Conservation (phyloP, 2,329 filamentous ascomycete genomes). For the Gnomoniopsis smithogilvyi region DNA sequence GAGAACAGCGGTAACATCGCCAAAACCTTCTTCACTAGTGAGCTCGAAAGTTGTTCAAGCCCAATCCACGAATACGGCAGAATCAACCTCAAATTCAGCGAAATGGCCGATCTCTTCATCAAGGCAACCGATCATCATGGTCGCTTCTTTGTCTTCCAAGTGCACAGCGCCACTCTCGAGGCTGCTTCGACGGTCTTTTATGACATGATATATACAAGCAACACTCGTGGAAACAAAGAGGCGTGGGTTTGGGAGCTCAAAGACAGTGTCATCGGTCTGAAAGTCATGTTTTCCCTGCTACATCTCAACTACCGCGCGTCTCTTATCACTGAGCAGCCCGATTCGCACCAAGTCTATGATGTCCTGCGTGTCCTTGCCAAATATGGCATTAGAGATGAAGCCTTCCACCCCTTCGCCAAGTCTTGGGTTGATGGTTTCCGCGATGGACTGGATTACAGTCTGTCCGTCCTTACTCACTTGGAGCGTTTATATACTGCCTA, state of each 20-base stretch:
- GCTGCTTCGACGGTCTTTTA: conserved; percentile 12
- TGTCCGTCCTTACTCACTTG: background rate
- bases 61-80: conserved; percentile 7
- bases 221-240: conserved; percentile 13
- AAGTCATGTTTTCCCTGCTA: conserved; percentile 13
- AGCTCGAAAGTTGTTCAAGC: background rate
- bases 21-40: conserved; percentile 12
- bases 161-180: conserved; percentile 10
- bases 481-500: conserved; percentile 9
- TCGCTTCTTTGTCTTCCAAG: conserved; percentile 12
- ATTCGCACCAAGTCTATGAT: conserved; percentile 6
- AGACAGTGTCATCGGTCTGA: conserved; percentile 14
- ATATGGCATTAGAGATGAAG: conserved; percentile 10
- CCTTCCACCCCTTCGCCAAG: conserved; percentile 6
- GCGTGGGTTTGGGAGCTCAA: conserved; percentile 14
- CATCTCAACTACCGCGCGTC: conserved; percentile 12
- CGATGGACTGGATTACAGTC: background rate
- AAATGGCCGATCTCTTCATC: conserved; percentile 14
- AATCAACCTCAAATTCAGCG: conserved; percentile 7
- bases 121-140: conserved; percentile 8
- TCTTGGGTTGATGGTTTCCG: conserved; percentile 11
- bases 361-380: conserved; percentile 10
- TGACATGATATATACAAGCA: conserved; percentile 14
- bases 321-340: conserved; percentile 6
- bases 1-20: conserved; percentile 7